Percentiles rank a stretch among this genome's conserved stretches.
phyloP scores from a whole-genome alignment of 352 stramenopile genomes.

The Globisporangium yorkense region DNA sequence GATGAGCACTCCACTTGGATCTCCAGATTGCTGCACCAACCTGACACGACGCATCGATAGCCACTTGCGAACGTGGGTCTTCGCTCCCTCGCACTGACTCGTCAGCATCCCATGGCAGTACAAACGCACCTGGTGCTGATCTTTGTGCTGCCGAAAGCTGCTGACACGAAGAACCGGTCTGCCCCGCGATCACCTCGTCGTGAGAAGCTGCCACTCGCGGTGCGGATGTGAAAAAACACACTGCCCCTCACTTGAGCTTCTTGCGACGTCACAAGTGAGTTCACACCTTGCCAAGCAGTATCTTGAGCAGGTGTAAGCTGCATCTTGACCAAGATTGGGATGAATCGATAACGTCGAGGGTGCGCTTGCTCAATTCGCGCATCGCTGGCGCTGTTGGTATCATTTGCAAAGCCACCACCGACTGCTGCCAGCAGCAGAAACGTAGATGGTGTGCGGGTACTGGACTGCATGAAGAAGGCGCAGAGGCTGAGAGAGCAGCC shows the following conservation, averaged over 20 bases:
- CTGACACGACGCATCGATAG: not conserved
- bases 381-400: not conserved
- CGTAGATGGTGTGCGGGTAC: not conserved
- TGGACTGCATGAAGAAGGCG: slow-evolving; percentile 4
- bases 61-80: not conserved
- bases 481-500: not conserved
- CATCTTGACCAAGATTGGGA: slow-evolving; percentile 7
- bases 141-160: not conserved
- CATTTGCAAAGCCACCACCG: not conserved
- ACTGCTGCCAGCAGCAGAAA: slow-evolving; percentile 2
- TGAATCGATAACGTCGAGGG: not conserved
- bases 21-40: not conserved
- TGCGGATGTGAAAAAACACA: slow-evolving; percentile 5
- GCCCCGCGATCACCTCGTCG: not conserved
- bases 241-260: not conserved
- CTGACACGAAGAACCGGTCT: slow-evolving; percentile 1
- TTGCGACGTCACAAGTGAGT: not conserved
- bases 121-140: slow-evolving; percentile 1
- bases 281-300: not conserved
- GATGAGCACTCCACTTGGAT: slow-evolving; percentile 4
- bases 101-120: not conserved
- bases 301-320: not conserved
- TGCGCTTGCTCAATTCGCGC: not conserved
- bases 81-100: not conserved
- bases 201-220: slow-evolving; percentile 3